phyloP scores from a whole-genome alignment of 352 stramenopile genomes.

The Phytophthora constricta region DNA sequence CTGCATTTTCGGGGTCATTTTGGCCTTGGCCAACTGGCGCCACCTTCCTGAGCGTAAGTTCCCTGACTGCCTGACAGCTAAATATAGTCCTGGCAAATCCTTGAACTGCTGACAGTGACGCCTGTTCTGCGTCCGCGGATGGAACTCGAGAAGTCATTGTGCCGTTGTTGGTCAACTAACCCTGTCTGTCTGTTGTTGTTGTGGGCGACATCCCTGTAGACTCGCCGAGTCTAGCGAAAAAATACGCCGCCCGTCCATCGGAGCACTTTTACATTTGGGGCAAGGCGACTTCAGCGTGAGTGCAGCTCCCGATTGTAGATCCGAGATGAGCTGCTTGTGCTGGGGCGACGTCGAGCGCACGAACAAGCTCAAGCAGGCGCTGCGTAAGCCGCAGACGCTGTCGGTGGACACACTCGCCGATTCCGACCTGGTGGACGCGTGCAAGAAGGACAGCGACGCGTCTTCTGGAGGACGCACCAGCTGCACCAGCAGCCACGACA shows the following conservation, averaged over 20 bases:
- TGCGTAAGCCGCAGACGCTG: slow-evolving; percentile 10
- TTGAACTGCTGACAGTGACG: slow-evolving; percentile 1
- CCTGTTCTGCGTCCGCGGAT: slow-evolving; percentile 11
- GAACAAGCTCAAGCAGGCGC: slow-evolving; percentile 40
- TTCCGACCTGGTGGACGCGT: neutral
- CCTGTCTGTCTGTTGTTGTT: neutral
- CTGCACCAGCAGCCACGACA: slow-evolving; percentile 52
- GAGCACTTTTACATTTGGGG: slow-evolving; percentile 38
- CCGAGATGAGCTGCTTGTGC: slow-evolving; percentile 40
- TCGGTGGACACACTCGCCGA: slow-evolving; percentile 6
- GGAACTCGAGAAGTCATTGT: slow-evolving; percentile 11
- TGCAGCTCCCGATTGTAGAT: neutral
- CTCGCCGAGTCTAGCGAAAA: slow-evolving; percentile 3
- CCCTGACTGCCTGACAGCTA: neutral
- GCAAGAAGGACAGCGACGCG: slow-evolving; percentile 37
- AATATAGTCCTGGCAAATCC: slow-evolving; percentile 7
- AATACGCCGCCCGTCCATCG: slow-evolving; percentile 8
- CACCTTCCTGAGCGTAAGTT: too few relatives aligned
- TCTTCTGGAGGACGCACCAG: slow-evolving; percentile 47
- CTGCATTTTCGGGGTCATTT: too few relatives aligned
- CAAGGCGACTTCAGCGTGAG: slow-evolving; percentile 9
- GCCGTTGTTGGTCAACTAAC: neutral
- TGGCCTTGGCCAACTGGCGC: too few relatives aligned
- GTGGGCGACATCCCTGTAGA: neutral
- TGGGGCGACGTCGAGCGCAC: slow-evolving; percentile 48